Conservation (phyloP, 805 yeast genomes). For the Hanseniaspora mollemarum region DNA sequence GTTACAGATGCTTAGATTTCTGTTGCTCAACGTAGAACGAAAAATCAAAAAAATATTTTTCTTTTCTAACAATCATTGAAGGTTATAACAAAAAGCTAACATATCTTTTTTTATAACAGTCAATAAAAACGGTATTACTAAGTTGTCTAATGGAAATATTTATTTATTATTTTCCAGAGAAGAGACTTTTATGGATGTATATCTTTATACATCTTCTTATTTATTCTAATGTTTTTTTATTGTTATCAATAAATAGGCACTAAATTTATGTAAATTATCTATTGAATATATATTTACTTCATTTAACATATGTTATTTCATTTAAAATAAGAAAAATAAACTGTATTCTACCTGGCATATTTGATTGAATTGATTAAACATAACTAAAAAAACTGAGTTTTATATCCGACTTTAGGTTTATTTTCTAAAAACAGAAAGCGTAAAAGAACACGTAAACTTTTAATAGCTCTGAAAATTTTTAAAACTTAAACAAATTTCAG, state of each 20-base stretch:
- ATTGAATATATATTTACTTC: constrained; percentile 3
- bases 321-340: background rate
- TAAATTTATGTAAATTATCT: background rate
- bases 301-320: background rate
- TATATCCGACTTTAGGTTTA: background rate
- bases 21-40: background rate
- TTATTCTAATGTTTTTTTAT: background rate
- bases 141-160: background rate
- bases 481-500: no score
- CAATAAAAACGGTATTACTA: background rate
- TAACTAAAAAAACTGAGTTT: background rate
- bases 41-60: no score
- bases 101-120: no score
- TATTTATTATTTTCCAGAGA: background rate
- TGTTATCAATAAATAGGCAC: background rate
- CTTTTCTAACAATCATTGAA: no score
- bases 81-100: no score
- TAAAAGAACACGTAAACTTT: background rate
- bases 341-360: background rate
- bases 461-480: no score
- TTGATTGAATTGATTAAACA: background rate
- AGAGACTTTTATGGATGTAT: background rate
- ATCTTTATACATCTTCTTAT: background rate
- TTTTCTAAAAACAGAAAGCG: background rate
- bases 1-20: constrained; percentile 37